phyloP scores from a whole-genome alignment of 2,329 filamentous ascomycete species.

The Nigrospora osmanthi region DNA sequence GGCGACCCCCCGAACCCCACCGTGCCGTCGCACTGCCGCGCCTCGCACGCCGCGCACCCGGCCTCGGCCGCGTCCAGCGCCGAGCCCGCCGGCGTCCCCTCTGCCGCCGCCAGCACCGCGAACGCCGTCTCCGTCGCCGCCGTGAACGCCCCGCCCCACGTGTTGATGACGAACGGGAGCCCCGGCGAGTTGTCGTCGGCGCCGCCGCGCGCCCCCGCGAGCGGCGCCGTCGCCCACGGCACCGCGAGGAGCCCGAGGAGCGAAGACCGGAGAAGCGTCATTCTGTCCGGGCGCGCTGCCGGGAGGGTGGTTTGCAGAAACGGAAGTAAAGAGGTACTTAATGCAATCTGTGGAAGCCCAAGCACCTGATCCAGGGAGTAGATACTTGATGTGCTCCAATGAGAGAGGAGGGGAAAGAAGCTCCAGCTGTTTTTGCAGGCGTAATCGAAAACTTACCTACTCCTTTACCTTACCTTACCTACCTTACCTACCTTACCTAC shows the following conservation, averaged over 20 bases:
- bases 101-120: background rate
- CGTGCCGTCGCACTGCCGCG: constrained; percentile 43
- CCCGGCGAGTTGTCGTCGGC: background rate
- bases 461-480: no score
- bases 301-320: no score
- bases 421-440: no score
- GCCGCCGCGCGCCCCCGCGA: no score
- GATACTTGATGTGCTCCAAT: no score
- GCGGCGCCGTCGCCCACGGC: background rate
- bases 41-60: constrained; percentile 44
- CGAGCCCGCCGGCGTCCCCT: constrained; percentile 9
- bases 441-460: no score
- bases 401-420: no score
- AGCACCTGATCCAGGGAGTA: no score
- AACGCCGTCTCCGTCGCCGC: constrained; percentile 1
- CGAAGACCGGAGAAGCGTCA: background rate
- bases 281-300: background rate
- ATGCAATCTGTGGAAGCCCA: no score
- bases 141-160: constrained; percentile 1
- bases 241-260: background rate
- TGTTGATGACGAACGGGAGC: constrained; percentile 1
- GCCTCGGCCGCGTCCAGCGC: constrained; percentile 43
- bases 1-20: constrained; percentile 49
- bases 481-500: no score
- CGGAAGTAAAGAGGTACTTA: no score